phyloP scores from a whole-genome alignment of 1,139 yeast species.

The Spathaspora sp. region DNA sequence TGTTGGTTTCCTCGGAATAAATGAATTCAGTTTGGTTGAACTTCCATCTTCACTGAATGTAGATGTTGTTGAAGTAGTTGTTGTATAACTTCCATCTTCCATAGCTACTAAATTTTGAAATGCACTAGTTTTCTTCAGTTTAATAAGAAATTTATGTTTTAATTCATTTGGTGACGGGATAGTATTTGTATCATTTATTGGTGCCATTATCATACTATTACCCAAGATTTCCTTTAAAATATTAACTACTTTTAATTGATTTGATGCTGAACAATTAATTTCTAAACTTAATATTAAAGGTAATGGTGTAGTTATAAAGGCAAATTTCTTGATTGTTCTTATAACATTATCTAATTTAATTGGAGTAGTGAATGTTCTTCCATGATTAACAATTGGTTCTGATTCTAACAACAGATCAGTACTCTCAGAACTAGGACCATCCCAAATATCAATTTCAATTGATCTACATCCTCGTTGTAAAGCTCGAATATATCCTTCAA shows the following conservation, averaged over 20 bases:
- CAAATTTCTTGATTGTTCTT: slow-evolving; percentile 73
- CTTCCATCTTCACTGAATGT: slow-evolving; percentile 50
- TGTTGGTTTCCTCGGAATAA: slow-evolving; percentile 22
- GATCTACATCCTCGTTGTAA: slow-evolving; percentile 92
- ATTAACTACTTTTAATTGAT: slow-evolving; percentile 59
- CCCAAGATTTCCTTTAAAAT: slow-evolving; percentile 59
- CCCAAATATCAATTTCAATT: slow-evolving; percentile 95
- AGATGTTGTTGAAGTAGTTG: slow-evolving; percentile 32
- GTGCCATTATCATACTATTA: slow-evolving; percentile 50
- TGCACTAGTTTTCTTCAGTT: slow-evolving; percentile 63
- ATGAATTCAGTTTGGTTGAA: slow-evolving; percentile 9
- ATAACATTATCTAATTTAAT: slow-evolving; percentile 71
- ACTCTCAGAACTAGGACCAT: slow-evolving; percentile 46
- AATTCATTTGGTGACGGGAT: slow-evolving; percentile 76
- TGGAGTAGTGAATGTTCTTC: slow-evolving; percentile 75
- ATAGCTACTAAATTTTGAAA: slow-evolving; percentile 18
- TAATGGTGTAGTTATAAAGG: slow-evolving; percentile 77
- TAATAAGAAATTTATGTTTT: slow-evolving; percentile 67
- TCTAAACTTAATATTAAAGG: slow-evolving; percentile 91
- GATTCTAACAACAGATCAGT: slow-evolving; percentile 6
- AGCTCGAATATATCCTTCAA: slow-evolving; percentile 88
- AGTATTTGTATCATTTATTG: slow-evolving; percentile 25
- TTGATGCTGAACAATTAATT: slow-evolving; percentile 66
- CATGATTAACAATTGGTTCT: slow-evolving; percentile 90
- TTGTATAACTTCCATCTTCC: slow-evolving; percentile 24